Evolutionary conservation across 179 eudicot genomes (phyloP), one percentile per base, ranked within the genome.

Genomic region (Nepenthes alata): DNA sequence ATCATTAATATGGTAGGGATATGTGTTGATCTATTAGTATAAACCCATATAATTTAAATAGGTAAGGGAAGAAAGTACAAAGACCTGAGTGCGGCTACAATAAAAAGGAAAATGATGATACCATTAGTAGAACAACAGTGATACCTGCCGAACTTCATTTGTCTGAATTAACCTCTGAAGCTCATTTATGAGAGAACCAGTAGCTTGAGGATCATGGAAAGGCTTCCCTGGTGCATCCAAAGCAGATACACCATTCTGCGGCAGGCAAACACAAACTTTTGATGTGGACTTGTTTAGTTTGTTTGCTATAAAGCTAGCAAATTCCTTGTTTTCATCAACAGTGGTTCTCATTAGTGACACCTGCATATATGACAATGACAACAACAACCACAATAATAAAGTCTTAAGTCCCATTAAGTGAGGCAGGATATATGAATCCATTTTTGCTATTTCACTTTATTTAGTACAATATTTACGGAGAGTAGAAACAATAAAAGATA

Each of bases 161-260:
- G 77, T 68, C 66, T 83, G 70, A 59, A 93, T 74, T 58, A 80
- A 77, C 69, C 77, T 87, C 61, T 81, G 83, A 66, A 93, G 72
- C 78, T 89, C 98, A 60, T 72, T 66, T 14, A 85, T 68, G 45
- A 93, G 87, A 65, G 75, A 67, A 55, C 81, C 81, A 65, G 97
- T 87, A 58, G 91, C 86, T 66, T 83, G 82, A 68, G 97, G 86
- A 67, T 93, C 98, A 69, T 81, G 73, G 69, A 93, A 93, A 60
- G 93, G 89, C 74, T 81, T 85, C 12, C 82, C 97, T 1, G 85
- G 82, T 38, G 88, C 87, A 74, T 93, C 98, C 70, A 93, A 70
- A 74, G 95, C 97, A 74, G 98, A 89, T 55, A 89, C 70, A 61
- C 98, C 98, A 61, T 80, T 89, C 74, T 83, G 81, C n/a, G 97